These are phyloP conservation scores for Arabidopsis suecica DNA, from an alignment of 345 rosid species.

Conservation along the genomic window DNA sequence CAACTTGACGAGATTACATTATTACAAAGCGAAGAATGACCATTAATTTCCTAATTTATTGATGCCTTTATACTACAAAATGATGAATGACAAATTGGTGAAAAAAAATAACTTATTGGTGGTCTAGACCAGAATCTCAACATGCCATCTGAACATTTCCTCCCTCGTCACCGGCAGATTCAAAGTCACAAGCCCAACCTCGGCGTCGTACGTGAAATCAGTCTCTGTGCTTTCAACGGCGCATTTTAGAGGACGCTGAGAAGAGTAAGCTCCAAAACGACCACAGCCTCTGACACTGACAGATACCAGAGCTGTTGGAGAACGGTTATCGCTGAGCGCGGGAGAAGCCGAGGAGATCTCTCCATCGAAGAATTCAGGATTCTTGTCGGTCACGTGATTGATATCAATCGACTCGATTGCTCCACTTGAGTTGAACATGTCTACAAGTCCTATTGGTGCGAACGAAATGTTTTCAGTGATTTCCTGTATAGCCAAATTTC, in stretches of 20 bases:
- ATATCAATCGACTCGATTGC: constrained; percentile 69
- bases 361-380: constrained; percentile 58
- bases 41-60: constrained; percentile 23
- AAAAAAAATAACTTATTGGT: too few relatives aligned
- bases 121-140: constrained; percentile 66
- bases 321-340: constrained; percentile 50
- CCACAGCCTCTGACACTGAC: constrained; percentile 80
- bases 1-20: constrained; percentile 5
- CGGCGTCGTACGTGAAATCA: constrained; percentile 58
- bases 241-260: constrained; percentile 75
- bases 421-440: constrained; percentile 88
- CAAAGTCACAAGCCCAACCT: constrained; percentile 64
- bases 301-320: constrained; percentile 56
- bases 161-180: constrained; percentile 62
- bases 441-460: constrained; percentile 84
- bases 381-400: constrained; percentile 45
- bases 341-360: constrained; percentile 55
- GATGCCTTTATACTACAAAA: background rate
- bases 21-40: constrained; percentile 19
- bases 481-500: constrained; percentile 53
- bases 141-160: constrained; percentile 88
- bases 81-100: constrained; percentile 20
- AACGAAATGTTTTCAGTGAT: constrained; percentile 63
- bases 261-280: constrained; percentile 71
- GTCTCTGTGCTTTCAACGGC: constrained; percentile 55